A percentile compares a stretch with the other conserved stretches of the same genome.
Conservation (phyloP, 208 protist species). For the Polymyxa betae region DNA sequence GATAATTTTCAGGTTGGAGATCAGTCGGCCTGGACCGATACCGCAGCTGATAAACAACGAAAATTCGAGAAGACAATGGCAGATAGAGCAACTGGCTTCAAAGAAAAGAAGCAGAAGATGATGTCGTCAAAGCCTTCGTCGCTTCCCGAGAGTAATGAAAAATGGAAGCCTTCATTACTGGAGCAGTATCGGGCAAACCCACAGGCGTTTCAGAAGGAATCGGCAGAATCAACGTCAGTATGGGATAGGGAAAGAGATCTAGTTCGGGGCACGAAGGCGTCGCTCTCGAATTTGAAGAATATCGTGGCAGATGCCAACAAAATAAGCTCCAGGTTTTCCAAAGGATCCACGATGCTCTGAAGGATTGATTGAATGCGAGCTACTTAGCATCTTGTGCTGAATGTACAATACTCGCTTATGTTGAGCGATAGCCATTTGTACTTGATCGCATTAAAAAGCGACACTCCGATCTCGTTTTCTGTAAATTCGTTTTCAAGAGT, state of each 20-base stretch:
- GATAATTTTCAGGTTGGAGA: conserved; percentile 10
- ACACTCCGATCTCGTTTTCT: too few species aligned
- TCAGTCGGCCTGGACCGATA: conserved; percentile 12
- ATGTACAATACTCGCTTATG: too few species aligned
- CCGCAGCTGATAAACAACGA: conserved; percentile 23
- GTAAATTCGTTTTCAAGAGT: too few species aligned
- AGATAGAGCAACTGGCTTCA: not conserved
- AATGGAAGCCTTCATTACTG: not conserved
- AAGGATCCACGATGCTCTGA: not conserved
- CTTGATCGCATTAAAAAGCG: too few species aligned
- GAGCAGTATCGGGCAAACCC: not conserved
- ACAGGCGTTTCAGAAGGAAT: not conserved
- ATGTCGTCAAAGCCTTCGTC: not conserved
- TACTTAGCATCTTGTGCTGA: too few species aligned
- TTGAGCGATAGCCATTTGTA: too few species aligned
- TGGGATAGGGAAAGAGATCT: conserved; percentile 27
- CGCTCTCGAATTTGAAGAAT: not conserved
- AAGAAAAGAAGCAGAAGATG: not conserved
- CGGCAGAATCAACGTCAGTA: not conserved
- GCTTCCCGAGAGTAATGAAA: not conserved
- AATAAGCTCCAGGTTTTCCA: not conserved
- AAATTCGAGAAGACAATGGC: not conserved
- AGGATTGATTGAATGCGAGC: too few species aligned
- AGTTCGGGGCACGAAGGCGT: not conserved
- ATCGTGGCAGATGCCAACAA: not conserved